These are phyloP conservation scores for Quercus suber DNA, from an alignment of 306 rosid species.

Conservation along the genomic window DNA sequence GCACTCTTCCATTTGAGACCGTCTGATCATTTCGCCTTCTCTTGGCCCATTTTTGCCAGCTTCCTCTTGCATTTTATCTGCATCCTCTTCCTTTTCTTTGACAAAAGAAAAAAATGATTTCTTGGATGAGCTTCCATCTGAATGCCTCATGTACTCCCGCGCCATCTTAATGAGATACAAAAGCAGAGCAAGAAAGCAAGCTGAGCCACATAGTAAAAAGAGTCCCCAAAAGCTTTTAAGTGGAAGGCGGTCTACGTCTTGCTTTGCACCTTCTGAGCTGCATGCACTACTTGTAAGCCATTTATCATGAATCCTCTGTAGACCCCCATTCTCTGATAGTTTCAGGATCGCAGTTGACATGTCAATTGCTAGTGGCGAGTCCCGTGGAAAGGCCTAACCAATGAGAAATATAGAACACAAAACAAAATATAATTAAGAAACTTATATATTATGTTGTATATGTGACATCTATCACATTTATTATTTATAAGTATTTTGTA, in stretches of 20 bases:
- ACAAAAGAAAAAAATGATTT: conserved; percentile 61
- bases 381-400: conserved; percentile 73
- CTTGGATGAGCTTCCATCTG: conserved; percentile 7
- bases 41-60: conserved; percentile 37
- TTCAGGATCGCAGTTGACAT: conserved; percentile 69
- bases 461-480: too few species aligned
- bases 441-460: too few species aligned
- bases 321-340: conserved; percentile 72
- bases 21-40: conserved; percentile 46
- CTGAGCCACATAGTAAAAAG: conserved; percentile 56
- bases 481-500: too few species aligned
- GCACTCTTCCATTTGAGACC: conserved; percentile 36
- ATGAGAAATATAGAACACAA: conserved; percentile 11
- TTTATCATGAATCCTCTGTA: conserved; percentile 90
- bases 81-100: conserved; percentile 66
- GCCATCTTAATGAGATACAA: conserved; percentile 37
- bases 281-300: conserved; percentile 78
- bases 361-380: conserved; percentile 88
- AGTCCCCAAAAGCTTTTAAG: conserved; percentile 86
- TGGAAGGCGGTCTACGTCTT: conserved; percentile 65
- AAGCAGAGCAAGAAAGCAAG: conserved; percentile 60
- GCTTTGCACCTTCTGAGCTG: conserved; percentile 51
- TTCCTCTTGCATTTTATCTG: background rate
- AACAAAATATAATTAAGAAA: too few species aligned
- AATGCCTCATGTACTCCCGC: conserved; percentile 52